Percentiles rank a stretch among this genome's conserved stretches.
These are phyloP conservation scores for Polytrichum commune DNA, from an alignment of 225 moss, liverwort and hornwort genomes.

Conservation along the genomic window DNA sequence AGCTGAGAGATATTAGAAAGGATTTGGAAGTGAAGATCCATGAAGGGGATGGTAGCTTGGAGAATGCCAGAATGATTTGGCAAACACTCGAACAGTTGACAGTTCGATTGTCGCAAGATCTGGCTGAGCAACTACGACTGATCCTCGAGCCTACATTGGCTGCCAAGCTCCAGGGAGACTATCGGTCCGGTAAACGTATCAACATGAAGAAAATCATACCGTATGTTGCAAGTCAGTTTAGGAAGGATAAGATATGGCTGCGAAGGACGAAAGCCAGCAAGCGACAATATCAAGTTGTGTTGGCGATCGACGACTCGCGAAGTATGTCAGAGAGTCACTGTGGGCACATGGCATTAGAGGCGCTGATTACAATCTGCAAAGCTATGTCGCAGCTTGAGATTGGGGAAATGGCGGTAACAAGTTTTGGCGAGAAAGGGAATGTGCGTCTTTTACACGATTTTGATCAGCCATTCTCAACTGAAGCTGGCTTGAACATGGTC, in stretches of 20 bases:
- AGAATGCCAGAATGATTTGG: conserved; percentile 73
- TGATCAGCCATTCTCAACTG: conserved; percentile 87
- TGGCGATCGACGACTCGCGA: conserved; percentile 95
- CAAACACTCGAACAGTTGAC: conserved; percentile 93
- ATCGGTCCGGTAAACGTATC: conserved; percentile 91
- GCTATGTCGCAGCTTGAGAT: conserved; percentile 99
- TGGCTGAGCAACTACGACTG: conserved; percentile 88
- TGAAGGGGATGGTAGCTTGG: conserved; percentile 54
- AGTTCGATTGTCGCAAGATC: conserved; percentile 84
- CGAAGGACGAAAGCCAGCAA: conserved; percentile 94
- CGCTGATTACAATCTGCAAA: conserved; percentile 91
- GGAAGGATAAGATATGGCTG: conserved; percentile 98
- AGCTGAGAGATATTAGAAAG: conserved; percentile 67
- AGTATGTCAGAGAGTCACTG: conserved; percentile 98
- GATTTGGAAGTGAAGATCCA: conserved; percentile 69
- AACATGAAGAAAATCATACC: conserved; percentile 99
- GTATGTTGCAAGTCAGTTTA: conserved; percentile 92
- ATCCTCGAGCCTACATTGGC: conserved; percentile 94
- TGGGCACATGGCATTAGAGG: conserved; percentile 93
- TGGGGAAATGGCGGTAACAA: conserved; percentile 96
- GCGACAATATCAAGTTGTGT: conserved; percentile 90
- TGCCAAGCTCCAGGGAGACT: conserved; percentile 88
- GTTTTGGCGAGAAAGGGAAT: conserved; percentile 96
- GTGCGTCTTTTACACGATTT: conserved; percentile 88
- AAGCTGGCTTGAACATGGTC: conserved; percentile 82